These are phyloP conservation scores for Termitomyces sp. DNA, from an alignment of 768 basidiomycete genomes.

Conservation along the genomic window DNA sequence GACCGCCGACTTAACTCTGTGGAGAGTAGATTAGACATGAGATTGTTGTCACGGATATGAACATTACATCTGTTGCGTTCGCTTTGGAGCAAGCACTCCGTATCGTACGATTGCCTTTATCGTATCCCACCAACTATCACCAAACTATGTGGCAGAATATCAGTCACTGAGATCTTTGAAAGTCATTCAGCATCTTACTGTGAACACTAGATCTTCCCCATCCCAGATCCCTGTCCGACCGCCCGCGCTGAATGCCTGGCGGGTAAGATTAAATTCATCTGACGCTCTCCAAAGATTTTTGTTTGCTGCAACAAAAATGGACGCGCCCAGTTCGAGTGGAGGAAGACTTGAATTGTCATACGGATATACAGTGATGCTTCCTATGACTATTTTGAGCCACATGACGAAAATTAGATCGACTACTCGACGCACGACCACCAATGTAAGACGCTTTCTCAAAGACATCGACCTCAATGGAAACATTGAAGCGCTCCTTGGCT, in stretches of 20 bases:
- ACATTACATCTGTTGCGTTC: constrained; percentile 51
- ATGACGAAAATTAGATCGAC: not conserved
- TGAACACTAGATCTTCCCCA: constrained; percentile 65
- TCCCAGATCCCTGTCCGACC: constrained; percentile 79
- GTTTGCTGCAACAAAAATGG: constrained; percentile 82
- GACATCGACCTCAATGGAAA: constrained; percentile 78
- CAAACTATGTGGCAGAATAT: constrained; percentile 31
- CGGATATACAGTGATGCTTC: constrained; percentile 76
- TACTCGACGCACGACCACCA: constrained; percentile 72
- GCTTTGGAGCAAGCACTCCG: constrained; percentile 58
- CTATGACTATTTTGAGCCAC: constrained; percentile 33
- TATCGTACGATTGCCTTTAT: constrained; percentile 77
- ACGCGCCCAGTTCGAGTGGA: constrained; percentile 80
- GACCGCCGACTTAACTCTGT: constrained; percentile 56
- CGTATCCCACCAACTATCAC: constrained; percentile 68
- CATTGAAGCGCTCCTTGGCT: constrained; percentile 64
- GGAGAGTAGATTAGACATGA: not conserved
- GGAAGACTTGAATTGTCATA: constrained; percentile 56
- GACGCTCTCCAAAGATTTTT: constrained; percentile 70
- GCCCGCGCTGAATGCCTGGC: constrained; percentile 42
- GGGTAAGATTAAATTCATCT: constrained; percentile 73
- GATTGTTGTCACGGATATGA: not conserved
- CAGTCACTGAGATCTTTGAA: not conserved
- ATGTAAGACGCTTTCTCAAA: constrained; percentile 77
- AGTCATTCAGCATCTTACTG: constrained; percentile 35